phyloP scores from a whole-genome alignment of 495 filamentous ascomycete genomes.

The Hapsidospora chrysogenum region DNA sequence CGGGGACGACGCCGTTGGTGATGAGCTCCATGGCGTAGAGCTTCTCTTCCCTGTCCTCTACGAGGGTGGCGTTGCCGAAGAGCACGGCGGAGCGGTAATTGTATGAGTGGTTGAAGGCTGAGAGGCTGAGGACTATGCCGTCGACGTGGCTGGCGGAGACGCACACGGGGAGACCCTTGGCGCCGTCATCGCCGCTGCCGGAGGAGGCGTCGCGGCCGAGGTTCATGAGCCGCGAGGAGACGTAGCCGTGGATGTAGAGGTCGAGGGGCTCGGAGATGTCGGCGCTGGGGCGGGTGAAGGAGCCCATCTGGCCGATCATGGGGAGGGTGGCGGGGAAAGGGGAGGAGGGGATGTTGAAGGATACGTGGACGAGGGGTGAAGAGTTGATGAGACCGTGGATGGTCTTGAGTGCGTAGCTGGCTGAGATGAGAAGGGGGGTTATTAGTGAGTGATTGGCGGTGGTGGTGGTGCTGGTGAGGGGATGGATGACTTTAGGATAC shows the following conservation, averaged over 20 bases:
- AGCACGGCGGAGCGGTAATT: conserved; percentile 79
- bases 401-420: conserved; percentile 53
- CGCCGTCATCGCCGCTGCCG: conserved; percentile 5
- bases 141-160: conserved; percentile 48
- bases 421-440: no score
- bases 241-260: conserved; percentile 79
- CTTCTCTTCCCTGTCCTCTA: conserved; percentile 54
- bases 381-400: conserved; percentile 73
- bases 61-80: conserved; percentile 55
- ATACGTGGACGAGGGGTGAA: conserved; percentile 64
- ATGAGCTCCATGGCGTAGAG: conserved; percentile 70
- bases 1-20: conserved; percentile 53
- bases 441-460: no score
- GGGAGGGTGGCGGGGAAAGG: conserved; percentile 67
- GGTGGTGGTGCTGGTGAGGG: background rate
- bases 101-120: conserved; percentile 66
- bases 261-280: conserved; percentile 50
- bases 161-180: conserved; percentile 41
- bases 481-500: no score
- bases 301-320: conserved; percentile 78
- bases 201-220: conserved; percentile 33
- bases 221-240: conserved; percentile 64
- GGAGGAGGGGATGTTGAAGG: conserved; percentile 48
- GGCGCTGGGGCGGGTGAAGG: conserved; percentile 45
- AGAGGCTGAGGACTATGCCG: conserved; percentile 59